phyloP scores from a whole-genome alignment of 1,139 yeast genomes.

The Arxiozyma telluris region DNA sequence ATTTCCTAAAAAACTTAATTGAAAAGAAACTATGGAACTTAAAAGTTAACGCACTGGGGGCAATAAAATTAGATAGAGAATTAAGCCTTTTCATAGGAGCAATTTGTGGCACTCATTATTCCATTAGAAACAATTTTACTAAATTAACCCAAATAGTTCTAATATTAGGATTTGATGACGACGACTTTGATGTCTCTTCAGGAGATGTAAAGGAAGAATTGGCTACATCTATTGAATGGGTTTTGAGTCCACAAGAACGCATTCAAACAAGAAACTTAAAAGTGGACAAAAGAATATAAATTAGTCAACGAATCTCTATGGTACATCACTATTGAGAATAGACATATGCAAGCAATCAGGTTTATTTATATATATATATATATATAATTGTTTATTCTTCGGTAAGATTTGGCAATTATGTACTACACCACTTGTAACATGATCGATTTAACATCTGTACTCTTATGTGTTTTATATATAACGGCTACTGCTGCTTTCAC shows the following conservation, averaged over 20 bases:
- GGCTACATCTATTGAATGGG: conserved; percentile 63
- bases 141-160: conserved; percentile 77
- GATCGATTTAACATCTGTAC: too few species aligned
- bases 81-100: conserved; percentile 63
- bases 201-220: conserved; percentile 28
- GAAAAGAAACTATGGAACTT: conserved; percentile 63
- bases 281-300: conserved; percentile 32
- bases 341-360: background rate
- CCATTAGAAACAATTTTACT: conserved; percentile 66
- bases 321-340: background rate
- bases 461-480: too few species aligned
- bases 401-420: too few species aligned
- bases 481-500: too few species aligned
- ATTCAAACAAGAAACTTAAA: conserved; percentile 46
- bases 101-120: conserved; percentile 54
- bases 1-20: conserved; percentile 41
- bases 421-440: too few species aligned
- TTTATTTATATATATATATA: background rate
- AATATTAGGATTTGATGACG: conserved; percentile 77
- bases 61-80: conserved; percentile 77
- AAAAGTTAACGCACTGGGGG: conserved; percentile 73
- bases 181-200: conserved; percentile 45
- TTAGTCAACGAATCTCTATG: background rate
- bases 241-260: conserved; percentile 68
- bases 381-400: too few species aligned